Conservation (phyloP, 202 grass and related monocot species). For the Tripidium arundinaceum region DNA sequence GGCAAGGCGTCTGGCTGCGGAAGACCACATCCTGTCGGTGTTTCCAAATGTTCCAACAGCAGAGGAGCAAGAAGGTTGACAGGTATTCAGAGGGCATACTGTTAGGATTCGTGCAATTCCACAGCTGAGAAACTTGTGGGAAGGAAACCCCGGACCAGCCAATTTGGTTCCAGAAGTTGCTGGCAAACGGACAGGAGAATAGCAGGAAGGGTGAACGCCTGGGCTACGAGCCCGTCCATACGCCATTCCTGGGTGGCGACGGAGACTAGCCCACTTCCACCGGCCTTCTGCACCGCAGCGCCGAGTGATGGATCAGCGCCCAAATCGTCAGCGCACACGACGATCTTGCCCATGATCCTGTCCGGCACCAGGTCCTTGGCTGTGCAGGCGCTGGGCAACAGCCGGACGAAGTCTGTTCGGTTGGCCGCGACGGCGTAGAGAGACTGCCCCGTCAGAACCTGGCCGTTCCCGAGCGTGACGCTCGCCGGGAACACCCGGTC, state of each 20-base stretch:
- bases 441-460: slow-evolving; percentile 32
- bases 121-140: too few species aligned
- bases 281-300: slow-evolving; percentile 2
- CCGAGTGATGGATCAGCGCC: not conserved
- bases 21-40: too few species aligned
- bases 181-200: too few species aligned
- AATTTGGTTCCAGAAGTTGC: too few species aligned
- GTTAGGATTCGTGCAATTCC: too few species aligned
- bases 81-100: too few species aligned
- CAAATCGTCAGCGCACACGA: not conserved
- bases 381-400: not conserved
- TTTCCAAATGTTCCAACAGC: too few species aligned
- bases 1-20: too few species aligned
- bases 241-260: not conserved
- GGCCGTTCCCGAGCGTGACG: slow-evolving; percentile 33
- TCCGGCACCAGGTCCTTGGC: not conserved
- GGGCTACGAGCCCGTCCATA: not conserved
- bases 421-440: slow-evolving; percentile 5
- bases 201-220: slow-evolving; percentile 23
- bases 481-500: slow-evolving; percentile 39
- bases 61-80: too few species aligned
- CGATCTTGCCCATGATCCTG: slow-evolving; percentile 33
- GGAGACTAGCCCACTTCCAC: slow-evolving; percentile 16
- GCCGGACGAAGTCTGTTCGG: not conserved
- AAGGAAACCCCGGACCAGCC: too few species aligned